phyloP scores from a whole-genome alignment of 306 rosid genomes.

The Vicia villosa region DNA sequence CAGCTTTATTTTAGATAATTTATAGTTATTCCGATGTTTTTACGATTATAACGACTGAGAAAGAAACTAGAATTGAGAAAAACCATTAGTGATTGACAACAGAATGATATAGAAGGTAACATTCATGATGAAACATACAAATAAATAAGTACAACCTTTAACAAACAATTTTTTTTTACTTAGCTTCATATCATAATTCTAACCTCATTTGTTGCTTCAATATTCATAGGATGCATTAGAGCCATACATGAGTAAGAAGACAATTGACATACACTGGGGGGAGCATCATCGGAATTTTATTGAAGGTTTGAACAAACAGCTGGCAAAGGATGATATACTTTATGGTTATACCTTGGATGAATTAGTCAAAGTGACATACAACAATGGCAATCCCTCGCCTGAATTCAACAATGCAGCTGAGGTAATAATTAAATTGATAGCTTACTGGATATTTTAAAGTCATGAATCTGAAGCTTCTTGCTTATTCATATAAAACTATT shows the following conservation, averaged over 20 bases:
- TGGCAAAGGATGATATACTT: slow-evolving; percentile 72
- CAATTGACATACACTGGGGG: slow-evolving; percentile 89
- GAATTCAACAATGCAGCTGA: slow-evolving; percentile 95
- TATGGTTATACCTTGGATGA: slow-evolving; percentile 88
- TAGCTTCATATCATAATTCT: background rate
- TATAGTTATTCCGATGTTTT: background rate
- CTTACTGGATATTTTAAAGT: slow-evolving; percentile 28
- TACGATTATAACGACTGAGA: background rate
- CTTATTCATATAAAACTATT: slow-evolving; percentile 16
- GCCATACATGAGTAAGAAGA: slow-evolving; percentile 81
- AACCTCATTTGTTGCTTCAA: slow-evolving; percentile 34
- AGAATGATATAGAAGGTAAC: slow-evolving; percentile 10
- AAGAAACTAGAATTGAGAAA: slow-evolving; percentile 17
- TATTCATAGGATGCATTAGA: slow-evolving; percentile 80
- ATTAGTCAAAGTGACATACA: slow-evolving; percentile 86
- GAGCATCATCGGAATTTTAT: slow-evolving; percentile 70
- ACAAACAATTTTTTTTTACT: background rate
- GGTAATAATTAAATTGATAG: slow-evolving; percentile 55
- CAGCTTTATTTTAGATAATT: slow-evolving; percentile 7
- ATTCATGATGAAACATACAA: background rate
- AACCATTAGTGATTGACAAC: background rate
- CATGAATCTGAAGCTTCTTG: slow-evolving; percentile 2
- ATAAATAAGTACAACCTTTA: background rate
- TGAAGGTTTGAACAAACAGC: slow-evolving; percentile 77
- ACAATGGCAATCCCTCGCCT: slow-evolving; percentile 83